Conservation (phyloP, 73 alveolate genomes). For the Urostyla sp. region DNA sequence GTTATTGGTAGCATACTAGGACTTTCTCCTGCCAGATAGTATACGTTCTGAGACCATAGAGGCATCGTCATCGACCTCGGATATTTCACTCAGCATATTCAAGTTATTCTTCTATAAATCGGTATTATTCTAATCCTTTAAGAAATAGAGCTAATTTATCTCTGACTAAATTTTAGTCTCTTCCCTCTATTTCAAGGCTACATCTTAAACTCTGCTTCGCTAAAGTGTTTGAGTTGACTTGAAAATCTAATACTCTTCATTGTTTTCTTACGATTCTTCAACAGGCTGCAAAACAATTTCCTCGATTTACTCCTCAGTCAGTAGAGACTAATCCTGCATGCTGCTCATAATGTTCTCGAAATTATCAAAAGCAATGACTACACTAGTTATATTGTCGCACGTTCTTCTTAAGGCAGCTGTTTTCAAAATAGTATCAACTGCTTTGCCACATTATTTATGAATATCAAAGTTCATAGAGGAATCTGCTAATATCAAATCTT, state of each 20-base stretch:
- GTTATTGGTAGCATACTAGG: too few relatives aligned
- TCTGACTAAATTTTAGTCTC: neutral
- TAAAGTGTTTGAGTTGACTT: neutral
- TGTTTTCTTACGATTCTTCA: constrained; percentile 10
- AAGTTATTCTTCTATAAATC: neutral
- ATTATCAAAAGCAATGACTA: constrained; percentile 83
- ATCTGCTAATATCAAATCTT: neutral
- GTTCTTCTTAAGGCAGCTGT: constrained; percentile 83
- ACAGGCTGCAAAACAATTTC: constrained; percentile 17
- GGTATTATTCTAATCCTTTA: neutral
- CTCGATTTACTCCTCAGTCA: constrained; percentile 2
- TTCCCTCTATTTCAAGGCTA: neutral
- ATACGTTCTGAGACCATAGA: constrained; percentile 45
- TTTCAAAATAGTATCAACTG: constrained; percentile 81
- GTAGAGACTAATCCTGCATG: neutral
- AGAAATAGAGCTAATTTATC: neutral
- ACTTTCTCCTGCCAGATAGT: neutral
- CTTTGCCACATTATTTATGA: constrained; percentile 82
- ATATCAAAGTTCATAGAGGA: neutral
- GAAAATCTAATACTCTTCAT: neutral
- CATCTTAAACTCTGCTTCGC: neutral
- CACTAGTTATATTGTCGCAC: constrained; percentile 87
- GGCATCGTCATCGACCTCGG: constrained; percentile 37
- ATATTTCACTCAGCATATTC: constrained; percentile 47
- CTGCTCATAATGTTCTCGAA: constrained; percentile 19